Conservation (phyloP, 306 rosid species). For the Cotoneaster glaucophyllus region DNA sequence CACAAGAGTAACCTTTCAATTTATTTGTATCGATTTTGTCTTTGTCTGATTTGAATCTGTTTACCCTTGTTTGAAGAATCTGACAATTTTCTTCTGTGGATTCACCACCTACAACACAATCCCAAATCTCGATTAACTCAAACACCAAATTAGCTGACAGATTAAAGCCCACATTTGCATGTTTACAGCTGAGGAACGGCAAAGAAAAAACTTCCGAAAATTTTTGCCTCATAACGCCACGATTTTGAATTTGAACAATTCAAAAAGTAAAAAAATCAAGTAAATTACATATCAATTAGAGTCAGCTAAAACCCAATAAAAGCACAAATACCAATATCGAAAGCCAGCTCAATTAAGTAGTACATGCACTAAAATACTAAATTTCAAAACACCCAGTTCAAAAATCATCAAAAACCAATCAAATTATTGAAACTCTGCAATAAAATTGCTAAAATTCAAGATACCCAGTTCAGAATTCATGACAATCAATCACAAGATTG, state of each 20-base stretch:
- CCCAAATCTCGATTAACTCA: slow-evolving; percentile 5
- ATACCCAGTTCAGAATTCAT: neutral
- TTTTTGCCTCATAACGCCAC: neutral
- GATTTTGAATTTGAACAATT: neutral
- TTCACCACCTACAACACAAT: slow-evolving; percentile 68
- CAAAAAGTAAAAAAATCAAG: neutral
- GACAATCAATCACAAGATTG: neutral
- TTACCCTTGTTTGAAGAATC: slow-evolving; percentile 92
- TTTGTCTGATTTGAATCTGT: slow-evolving; percentile 74
- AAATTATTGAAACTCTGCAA: neutral
- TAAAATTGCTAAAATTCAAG: neutral
- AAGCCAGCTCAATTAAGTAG: neutral
- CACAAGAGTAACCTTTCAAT: slow-evolving; percentile 55
- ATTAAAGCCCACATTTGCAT: neutral
- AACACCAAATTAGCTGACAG: neutral
- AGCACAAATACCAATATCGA: neutral
- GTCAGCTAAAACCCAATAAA: neutral
- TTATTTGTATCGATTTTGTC: slow-evolving; percentile 47
- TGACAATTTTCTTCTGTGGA: slow-evolving; percentile 76
- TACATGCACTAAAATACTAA: neutral
- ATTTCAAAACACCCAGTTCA: neutral
- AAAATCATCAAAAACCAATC: neutral
- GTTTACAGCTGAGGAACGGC: neutral
- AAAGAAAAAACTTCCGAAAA: neutral
- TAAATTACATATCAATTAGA: neutral